Evolutionary conservation across 2,329 filamentous ascomycete genomes (phyloP), one percentile per base, ranked within the genome.

Genomic region (Trichoderma gracile): DNA sequence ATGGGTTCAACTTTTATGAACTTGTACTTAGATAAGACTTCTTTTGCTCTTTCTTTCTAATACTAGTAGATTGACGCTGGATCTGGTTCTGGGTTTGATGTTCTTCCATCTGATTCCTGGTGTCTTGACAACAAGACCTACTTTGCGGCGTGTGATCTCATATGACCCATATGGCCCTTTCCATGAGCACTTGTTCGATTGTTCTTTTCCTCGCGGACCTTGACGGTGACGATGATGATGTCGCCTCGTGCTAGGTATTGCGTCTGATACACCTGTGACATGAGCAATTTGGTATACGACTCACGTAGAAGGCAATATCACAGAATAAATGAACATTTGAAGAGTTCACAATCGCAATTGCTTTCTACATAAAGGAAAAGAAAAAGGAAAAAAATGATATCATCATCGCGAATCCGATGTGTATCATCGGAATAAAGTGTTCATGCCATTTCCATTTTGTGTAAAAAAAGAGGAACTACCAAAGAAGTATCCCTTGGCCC

Each of bases 391-490:
- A 60, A 52, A 46, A 23, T 60, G 52, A 58, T 56, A 42, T 60
- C 52, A 42, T 60, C 52, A 53, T 49, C 60, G 60, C 43, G 30
- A 38, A 55, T 49, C 53, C 57, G 50, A 42, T 27, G 38, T 45
- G 56, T 50, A 50, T 52, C 47, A 62, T 65, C 58, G 64, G 64
- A 64, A 59, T n/a, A 50, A 54, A 40, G 23, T 72, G 33, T 71
- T 38, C 66, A 73, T 75, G 70, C 73, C 72, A 73, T 65, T 65
- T 63, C 57, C 69, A 71, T 67, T 59, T 65, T 53, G 33, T 38
- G 33, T 38, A 58, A 61, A 65, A 58, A 61, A 65, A 58, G 30
- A 33, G 30, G 64, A 58, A 57, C 57, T 68, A 65, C 53, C 70
- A 68, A 66, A 63, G 54, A 62, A 62, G 25, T 9, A 25, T 56